Conservation (phyloP, 2,329 filamentous ascomycete genomes). For the Zarea fungicola region DNA sequence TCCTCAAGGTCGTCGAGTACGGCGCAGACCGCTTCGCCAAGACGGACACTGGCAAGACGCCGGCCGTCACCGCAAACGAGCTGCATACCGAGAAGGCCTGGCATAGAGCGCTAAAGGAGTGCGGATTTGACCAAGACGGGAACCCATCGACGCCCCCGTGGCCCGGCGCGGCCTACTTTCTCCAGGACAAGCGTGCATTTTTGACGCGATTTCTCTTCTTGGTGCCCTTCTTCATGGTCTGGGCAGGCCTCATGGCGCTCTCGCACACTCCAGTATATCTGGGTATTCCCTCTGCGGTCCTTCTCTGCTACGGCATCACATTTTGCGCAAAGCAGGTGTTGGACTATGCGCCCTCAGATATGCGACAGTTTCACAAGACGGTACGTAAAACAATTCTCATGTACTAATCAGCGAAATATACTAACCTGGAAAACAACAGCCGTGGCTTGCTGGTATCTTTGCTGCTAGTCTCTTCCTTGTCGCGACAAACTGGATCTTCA, state of each 20-base stretch:
- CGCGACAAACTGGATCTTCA: constrained; percentile 68
- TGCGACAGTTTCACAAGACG: constrained; percentile 86
- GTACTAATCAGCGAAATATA: too few relatives aligned
- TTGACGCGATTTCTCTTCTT: constrained; percentile 84
- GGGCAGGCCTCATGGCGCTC: constrained; percentile 64
- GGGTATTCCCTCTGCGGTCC: constrained; percentile 66
- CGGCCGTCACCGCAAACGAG: constrained; percentile 76
- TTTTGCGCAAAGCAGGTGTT: constrained; percentile 72
- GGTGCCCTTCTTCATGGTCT: constrained; percentile 76
- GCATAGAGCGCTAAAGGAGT: constrained; percentile 76
- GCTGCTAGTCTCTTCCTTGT: constrained; percentile 79
- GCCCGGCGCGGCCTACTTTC: constrained; percentile 64
- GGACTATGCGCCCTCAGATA: constrained; percentile 78
- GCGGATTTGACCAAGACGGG: constrained; percentile 75
- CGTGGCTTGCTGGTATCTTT: constrained; percentile 92
- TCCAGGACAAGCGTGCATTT: constrained; percentile 73
- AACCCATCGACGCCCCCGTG: constrained; percentile 65
- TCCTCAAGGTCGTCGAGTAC: constrained; percentile 93
- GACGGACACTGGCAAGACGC: constrained; percentile 86
- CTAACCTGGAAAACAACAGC: constrained; percentile 44
- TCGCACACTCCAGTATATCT: constrained; percentile 69
- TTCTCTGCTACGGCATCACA: constrained; percentile 66
- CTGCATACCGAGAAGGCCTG: constrained; percentile 82
- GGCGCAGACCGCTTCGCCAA: constrained; percentile 89
- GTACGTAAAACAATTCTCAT: too few relatives aligned